phyloP scores from a whole-genome alignment of 2,329 filamentous ascomycete species.

The Botryotinia convoluta region DNA sequence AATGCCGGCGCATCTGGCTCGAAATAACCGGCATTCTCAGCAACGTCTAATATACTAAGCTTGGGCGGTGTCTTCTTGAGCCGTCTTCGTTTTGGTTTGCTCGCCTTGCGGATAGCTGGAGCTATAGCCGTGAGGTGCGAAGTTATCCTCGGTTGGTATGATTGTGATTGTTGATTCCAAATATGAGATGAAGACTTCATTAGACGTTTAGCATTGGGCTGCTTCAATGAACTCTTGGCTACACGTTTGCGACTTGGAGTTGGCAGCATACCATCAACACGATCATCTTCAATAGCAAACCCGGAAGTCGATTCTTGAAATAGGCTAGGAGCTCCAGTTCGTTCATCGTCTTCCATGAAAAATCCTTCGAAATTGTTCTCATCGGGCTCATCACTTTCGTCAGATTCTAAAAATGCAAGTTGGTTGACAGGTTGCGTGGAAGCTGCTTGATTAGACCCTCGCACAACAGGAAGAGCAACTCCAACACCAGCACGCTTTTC shows the following conservation, averaged over 20 bases:
- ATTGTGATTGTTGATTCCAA: conserved; percentile 7
- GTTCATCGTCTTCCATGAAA: conserved; percentile 24
- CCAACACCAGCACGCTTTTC: conserved; percentile 36
- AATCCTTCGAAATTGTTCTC: conserved; percentile 19
- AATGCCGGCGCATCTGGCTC: conserved; percentile 49
- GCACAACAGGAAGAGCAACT: conserved; percentile 34
- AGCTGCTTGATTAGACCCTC: not conserved
- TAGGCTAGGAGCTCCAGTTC: conserved; percentile 21
- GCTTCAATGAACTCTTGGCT: conserved; percentile 1
- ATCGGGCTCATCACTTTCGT: conserved; percentile 32
- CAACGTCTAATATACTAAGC: conserved; percentile 61
- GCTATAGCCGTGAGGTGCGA: conserved; percentile 27
- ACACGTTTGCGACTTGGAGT: conserved; percentile 29
- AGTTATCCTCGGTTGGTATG: conserved; percentile 34
- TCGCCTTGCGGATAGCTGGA: conserved; percentile 7
- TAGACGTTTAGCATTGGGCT: conserved; percentile 23
- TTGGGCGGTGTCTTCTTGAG: conserved; percentile 41
- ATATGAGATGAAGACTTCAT: conserved; percentile 18
- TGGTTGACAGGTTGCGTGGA: not conserved
- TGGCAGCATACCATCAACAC: conserved; percentile 39
- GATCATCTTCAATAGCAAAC: conserved; percentile 36
- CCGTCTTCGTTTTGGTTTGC: not conserved
- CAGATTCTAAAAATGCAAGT: conserved; percentile 24
- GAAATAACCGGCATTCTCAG: conserved; percentile 37
- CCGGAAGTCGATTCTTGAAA: conserved; percentile 28